These are phyloP conservation scores for Chaetomium fimeti DNA, from an alignment of 495 filamentous ascomycete genomes.

Conservation along the genomic window DNA sequence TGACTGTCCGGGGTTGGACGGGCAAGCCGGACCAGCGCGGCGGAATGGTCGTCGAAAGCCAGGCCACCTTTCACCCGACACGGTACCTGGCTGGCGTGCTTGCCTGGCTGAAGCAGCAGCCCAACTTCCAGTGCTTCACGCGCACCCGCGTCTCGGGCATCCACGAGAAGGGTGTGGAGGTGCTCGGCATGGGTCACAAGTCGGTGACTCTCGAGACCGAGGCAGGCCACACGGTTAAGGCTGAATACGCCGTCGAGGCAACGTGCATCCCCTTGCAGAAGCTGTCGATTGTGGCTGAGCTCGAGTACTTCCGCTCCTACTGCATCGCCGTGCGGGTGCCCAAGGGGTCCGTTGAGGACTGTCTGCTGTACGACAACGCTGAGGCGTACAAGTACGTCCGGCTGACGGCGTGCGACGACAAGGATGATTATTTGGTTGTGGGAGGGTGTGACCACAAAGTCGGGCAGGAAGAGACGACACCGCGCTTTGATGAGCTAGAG, in stretches of 20 bases:
- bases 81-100: constrained; percentile 54
- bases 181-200: constrained; percentile 40
- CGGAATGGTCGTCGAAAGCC: constrained; percentile 46
- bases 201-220: constrained; percentile 47
- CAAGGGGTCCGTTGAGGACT: constrained; percentile 50
- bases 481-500: constrained; percentile 49
- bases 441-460: constrained; percentile 63
- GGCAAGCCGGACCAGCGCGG: constrained; percentile 52
- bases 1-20: constrained; percentile 44
- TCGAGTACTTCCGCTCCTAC: constrained; percentile 54
- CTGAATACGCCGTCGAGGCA: constrained; percentile 52
- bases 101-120: constrained; percentile 49
- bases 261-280: constrained; percentile 59
- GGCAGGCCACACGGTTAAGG: constrained; percentile 47
- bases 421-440: constrained; percentile 57
- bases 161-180: constrained; percentile 46
- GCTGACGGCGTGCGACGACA: constrained; percentile 51
- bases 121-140: constrained; percentile 55
- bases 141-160: constrained; percentile 50
- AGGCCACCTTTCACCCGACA: constrained; percentile 60
- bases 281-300: constrained; percentile 48
- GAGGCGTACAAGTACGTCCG: constrained; percentile 56
- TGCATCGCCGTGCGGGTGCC: constrained; percentile 59
- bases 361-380: constrained; percentile 55
- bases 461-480: constrained; percentile 49